phyloP scores from a whole-genome alignment of 331 rosid species.

The Quercus lobata region DNA sequence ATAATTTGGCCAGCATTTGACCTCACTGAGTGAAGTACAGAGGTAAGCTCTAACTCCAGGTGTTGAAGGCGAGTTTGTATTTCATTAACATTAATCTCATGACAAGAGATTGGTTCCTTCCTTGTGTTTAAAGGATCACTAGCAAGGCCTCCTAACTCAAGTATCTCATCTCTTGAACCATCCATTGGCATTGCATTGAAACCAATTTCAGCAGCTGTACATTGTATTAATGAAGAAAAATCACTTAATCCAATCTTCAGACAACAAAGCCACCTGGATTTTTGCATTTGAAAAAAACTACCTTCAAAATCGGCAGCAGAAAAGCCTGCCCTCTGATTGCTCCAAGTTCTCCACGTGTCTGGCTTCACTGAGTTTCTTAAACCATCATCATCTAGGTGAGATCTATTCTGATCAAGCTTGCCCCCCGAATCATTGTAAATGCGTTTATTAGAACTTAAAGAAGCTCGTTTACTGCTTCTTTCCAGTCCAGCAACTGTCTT shows the following conservation, averaged over 20 bases:
- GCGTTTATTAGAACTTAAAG: conserved; percentile 29
- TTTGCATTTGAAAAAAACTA: conserved; percentile 19
- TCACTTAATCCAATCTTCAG: conserved; percentile 17
- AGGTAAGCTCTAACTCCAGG: conserved; percentile 64
- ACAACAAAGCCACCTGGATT: neutral
- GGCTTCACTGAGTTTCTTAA: conserved; percentile 32
- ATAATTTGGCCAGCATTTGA: conserved; percentile 30
- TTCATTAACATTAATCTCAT: conserved; percentile 32
- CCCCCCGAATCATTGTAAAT: conserved; percentile 25
- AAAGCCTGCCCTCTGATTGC: conserved; percentile 50
- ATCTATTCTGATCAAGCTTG: conserved; percentile 27
- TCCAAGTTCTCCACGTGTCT: conserved; percentile 70
- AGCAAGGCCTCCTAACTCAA: conserved; percentile 21
- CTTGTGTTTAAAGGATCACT: conserved; percentile 11
- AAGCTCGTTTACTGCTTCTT: conserved; percentile 35
- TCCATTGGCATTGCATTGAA: conserved; percentile 16
- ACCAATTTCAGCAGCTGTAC: conserved; percentile 60
- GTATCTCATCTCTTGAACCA: conserved; percentile 31
- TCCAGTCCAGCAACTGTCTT: conserved; percentile 47
- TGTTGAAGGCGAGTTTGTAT: conserved; percentile 46
- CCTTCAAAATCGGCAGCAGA: conserved; percentile 58
- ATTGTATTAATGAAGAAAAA: conserved; percentile 15
- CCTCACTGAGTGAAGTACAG: conserved; percentile 49
- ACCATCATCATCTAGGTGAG: conserved; percentile 31
- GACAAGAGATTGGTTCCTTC: conserved; percentile 25